Base-by-base conservation (phyloP, 768 basidiomycete species). In the Tylopilus plumbeoviolaceoides region DNA sequence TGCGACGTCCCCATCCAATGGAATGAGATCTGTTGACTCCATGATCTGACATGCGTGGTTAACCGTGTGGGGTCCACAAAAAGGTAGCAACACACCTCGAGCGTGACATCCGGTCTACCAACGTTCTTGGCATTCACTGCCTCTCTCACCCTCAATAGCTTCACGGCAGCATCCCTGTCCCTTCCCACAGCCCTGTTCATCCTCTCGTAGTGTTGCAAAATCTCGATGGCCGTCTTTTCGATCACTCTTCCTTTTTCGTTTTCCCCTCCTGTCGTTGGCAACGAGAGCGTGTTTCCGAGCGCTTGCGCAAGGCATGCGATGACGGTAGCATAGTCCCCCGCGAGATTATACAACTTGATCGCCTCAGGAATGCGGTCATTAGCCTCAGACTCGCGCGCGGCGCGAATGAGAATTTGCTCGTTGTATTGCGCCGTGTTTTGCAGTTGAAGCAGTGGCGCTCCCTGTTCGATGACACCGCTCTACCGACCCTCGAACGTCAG, bases 321-420 rank as follows among this genome's bases (percentile, higher is more conserved):
- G 50, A 98, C 95, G 23, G 90, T 91, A 14, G 80, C 72, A 66
- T 94, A 93, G 57, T 95, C 89, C 31, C 91, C 90, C 1, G 95
- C 95, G 35, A 98, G 83, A 71, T 98, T 95, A 73, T 93, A 98
- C 41, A 99, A 75, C 66, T 94, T 92, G 73, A 98, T 93, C 3
- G 94, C 93, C 67, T 98, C 93, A 2, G 86, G 78, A 36, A 90
- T 78, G 30, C 89, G 87, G 62, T 91, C 85, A 62, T 93, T 93
- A 49, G 87, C 80, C 63, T 91, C 84, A 2, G 89, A 87, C 57
- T 90, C 79, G 28, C 79, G 79, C 0, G 95, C 95, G 0, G 95
- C 91, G 7, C 82, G 82, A 54, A 87, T 73, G 46, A 98, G 86
- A 51, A 99, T 90, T 21, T 88, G 77, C 23, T 84, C 83, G 53